These are phyloP conservation scores for Rhizopogon vulgaris DNA, from an alignment of 768 basidiomycete genomes.

Conservation along the genomic window DNA sequence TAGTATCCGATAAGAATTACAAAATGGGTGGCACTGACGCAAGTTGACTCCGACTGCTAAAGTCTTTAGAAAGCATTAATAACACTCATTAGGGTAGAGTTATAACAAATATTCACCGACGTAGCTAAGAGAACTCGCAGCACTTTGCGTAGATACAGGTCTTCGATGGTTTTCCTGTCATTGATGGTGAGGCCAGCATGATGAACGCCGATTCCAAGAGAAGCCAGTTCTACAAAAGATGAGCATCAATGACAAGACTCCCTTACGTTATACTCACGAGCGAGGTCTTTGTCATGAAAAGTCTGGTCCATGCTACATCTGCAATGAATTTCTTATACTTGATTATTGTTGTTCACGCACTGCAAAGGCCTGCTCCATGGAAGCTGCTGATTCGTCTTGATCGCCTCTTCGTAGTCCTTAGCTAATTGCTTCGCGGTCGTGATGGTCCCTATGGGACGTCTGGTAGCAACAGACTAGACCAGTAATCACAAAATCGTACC, in stretches of 20 bases:
- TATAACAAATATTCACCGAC: slow-evolving; percentile 48
- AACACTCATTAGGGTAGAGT: slow-evolving; percentile 1
- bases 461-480: not conserved
- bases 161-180: slow-evolving; percentile 72
- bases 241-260: not conserved
- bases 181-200: slow-evolving; percentile 79
- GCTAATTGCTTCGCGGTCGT: slow-evolving; percentile 71
- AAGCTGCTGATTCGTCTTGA: slow-evolving; percentile 39
- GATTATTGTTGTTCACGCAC: slow-evolving; percentile 16
- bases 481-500: slow-evolving; percentile 33
- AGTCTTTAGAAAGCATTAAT: slow-evolving; percentile 46
- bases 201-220: slow-evolving; percentile 79
- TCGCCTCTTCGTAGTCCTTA: slow-evolving; percentile 60
- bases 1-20: not conserved
- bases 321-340: slow-evolving; percentile 1
- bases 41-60: slow-evolving; percentile 95
- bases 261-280: slow-evolving; percentile 32
- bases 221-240: slow-evolving; percentile 47
- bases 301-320: slow-evolving; percentile 41
- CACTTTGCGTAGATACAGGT: slow-evolving; percentile 57
- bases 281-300: slow-evolving; percentile 66
- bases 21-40: slow-evolving; percentile 41
- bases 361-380: slow-evolving; percentile 66
- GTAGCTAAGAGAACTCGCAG: slow-evolving; percentile 74
- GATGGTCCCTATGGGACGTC: slow-evolving; percentile 39